phyloP scores from a whole-genome alignment of 345 rosid genomes.

The Alliaria petiolata region DNA sequence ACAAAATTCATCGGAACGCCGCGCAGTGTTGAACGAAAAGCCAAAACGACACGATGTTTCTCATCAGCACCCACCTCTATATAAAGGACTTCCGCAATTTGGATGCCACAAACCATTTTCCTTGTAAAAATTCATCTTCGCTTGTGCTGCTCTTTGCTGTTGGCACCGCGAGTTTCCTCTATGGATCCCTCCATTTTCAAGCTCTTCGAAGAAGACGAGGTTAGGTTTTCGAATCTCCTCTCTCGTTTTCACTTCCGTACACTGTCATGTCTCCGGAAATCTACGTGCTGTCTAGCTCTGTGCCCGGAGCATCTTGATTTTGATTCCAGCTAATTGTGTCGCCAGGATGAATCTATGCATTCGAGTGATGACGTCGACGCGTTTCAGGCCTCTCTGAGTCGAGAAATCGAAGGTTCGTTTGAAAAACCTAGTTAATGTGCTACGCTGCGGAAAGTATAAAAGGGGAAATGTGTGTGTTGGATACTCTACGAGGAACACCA shows the following conservation, averaged over 20 bases:
- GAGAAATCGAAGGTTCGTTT: conserved; percentile 60
- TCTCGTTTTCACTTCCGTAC: not conserved
- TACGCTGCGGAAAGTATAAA: no score
- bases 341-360: conserved; percentile 68
- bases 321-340: not conserved
- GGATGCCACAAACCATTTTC: not conserved
- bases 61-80: not conserved
- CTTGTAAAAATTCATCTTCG: not conserved
- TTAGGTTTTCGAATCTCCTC: conserved; percentile 4
- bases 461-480: not conserved
- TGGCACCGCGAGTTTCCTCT: not conserved
- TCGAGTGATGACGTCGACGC: conserved; percentile 72
- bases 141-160: not conserved
- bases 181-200: conserved; percentile 68
- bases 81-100: not conserved
- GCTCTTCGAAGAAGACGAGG: conserved; percentile 87
- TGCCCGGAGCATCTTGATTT: no score
- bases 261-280: not conserved
- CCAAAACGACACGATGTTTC: not conserved
- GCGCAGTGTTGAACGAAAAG: not conserved
- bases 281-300: not conserved
- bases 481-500: not conserved
- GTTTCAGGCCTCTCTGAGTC: conserved; percentile 66
- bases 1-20: not conserved
- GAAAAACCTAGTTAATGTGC: conserved; percentile 11